phyloP scores from a whole-genome alignment of 169 alveolate species.

The Plasmodium yoelii region DNA sequence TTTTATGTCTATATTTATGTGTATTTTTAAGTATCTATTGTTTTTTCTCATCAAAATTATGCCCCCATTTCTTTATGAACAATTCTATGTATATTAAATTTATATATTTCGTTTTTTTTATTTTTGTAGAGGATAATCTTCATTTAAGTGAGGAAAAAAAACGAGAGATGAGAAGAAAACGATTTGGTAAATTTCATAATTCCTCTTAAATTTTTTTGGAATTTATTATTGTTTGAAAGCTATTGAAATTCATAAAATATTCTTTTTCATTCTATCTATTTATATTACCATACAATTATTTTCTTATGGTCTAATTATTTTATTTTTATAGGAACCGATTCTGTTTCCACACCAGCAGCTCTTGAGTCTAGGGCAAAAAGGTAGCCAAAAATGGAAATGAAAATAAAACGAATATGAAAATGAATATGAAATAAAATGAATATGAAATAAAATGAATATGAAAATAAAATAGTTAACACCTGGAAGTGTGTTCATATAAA shows the following conservation, averaged over 20 bases:
- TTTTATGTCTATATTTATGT: not conserved
- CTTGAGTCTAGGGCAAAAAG: slow-evolving; percentile 74
- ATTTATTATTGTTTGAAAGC: not conserved
- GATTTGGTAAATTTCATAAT: slow-evolving; percentile 55
- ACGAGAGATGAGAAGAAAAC: slow-evolving; percentile 45
- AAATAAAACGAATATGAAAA: not conserved
- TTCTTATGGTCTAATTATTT: not conserved
- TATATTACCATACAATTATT: too few species aligned
- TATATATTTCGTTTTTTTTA: slow-evolving; percentile 2
- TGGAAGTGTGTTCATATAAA: not conserved
- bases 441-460: slow-evolving; percentile 1
- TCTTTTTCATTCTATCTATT: too few species aligned
- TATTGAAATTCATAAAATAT: too few species aligned
- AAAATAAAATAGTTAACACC: not conserved
- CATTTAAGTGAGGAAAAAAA: slow-evolving; percentile 68
- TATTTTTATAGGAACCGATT: slow-evolving; percentile 10
- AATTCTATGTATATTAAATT: not conserved
- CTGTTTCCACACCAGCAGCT: slow-evolving; percentile 44
- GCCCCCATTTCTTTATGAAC: too few species aligned
- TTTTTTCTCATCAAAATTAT: not conserved
- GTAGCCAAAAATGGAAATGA: slow-evolving; percentile 15
- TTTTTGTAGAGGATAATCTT: slow-evolving; percentile 17
- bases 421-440: too few species aligned
- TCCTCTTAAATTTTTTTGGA: too few species aligned
- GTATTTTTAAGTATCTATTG: slow-evolving; percentile 5